Conservation (phyloP, 306 rosid species). For the Trifolium subterraneum region DNA sequence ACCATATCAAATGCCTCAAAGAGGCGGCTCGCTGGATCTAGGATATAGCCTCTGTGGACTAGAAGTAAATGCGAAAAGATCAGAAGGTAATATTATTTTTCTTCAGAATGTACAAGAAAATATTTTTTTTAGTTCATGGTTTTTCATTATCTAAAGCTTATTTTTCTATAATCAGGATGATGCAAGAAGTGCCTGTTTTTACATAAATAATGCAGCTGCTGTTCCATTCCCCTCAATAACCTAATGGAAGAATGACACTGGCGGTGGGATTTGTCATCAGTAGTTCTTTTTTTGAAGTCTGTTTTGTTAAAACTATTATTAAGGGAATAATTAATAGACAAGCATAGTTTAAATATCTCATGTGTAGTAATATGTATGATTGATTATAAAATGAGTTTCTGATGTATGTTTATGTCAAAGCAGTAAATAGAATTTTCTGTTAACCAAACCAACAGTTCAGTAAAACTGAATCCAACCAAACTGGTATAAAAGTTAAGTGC, state of each 20-base stretch:
- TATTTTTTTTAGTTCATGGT: background rate
- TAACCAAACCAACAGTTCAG: too few relatives aligned
- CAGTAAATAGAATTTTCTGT: background rate
- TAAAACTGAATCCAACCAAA: too few relatives aligned
- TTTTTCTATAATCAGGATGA: conserved; percentile 21
- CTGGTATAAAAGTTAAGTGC: too few relatives aligned
- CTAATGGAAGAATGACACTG: conserved; percentile 22
- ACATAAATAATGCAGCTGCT: conserved; percentile 21
- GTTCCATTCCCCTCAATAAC: conserved; percentile 31
- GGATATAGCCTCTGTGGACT: background rate
- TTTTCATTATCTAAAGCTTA: background rate
- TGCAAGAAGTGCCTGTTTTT: conserved; percentile 27
- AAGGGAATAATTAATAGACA: too few relatives aligned
- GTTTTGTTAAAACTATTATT: too few relatives aligned
- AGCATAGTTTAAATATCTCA: conserved; percentile 8
- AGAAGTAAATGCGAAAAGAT: background rate
- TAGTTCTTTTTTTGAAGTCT: background rate
- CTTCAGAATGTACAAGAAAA: background rate
- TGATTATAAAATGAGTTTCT: conserved; percentile 10
- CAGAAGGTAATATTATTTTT: conserved; percentile 22
- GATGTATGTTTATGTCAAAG: conserved; percentile 15
- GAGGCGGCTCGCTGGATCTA: background rate
- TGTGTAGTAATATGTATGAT: conserved; percentile 1
- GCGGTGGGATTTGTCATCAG: background rate
- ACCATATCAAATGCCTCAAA: conserved; percentile 62